These are phyloP conservation scores for Leersia perrieri DNA, from an alignment of 176 grass and related monocot genomes.

Conservation along the genomic window DNA sequence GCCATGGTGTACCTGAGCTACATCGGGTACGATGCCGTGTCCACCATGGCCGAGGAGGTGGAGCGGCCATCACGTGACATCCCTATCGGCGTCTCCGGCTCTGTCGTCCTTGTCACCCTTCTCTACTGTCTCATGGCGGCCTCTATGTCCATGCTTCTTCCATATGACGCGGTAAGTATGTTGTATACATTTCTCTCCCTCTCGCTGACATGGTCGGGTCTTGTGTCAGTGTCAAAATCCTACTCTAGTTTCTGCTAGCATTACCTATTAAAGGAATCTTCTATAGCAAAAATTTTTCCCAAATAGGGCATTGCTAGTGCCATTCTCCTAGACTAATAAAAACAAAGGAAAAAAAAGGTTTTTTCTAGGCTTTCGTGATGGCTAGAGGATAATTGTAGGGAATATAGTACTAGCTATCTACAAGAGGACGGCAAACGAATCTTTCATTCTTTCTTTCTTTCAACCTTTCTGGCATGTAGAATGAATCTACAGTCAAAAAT, in stretches of 20 bases:
- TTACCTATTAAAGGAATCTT: background rate
- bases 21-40: constrained; percentile 98
- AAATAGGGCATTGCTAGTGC: background rate
- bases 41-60: constrained; percentile 99
- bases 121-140: constrained; percentile 98
- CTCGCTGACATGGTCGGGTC: background rate
- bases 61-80: constrained; percentile 67
- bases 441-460: background rate
- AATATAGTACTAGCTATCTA: background rate
- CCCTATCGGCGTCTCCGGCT: constrained; percentile 81
- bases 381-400: background rate
- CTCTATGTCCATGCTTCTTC: constrained; percentile 93
- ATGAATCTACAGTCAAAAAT: background rate
- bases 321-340: background rate
- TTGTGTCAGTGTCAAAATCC: background rate
- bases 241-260: no score
- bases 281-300: background rate
- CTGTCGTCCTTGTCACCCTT: constrained; percentile 69
- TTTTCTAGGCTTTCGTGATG: background rate
- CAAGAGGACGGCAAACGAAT: background rate
- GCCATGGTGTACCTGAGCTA: constrained; percentile 97
- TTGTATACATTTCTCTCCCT: background rate
- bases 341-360: background rate
- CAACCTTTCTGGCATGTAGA: background rate
- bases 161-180: constrained; percentile 81